These are phyloP conservation scores for Amaranthus palmeri DNA, from an alignment of 148 eudicot genomes.

Conservation along the genomic window DNA sequence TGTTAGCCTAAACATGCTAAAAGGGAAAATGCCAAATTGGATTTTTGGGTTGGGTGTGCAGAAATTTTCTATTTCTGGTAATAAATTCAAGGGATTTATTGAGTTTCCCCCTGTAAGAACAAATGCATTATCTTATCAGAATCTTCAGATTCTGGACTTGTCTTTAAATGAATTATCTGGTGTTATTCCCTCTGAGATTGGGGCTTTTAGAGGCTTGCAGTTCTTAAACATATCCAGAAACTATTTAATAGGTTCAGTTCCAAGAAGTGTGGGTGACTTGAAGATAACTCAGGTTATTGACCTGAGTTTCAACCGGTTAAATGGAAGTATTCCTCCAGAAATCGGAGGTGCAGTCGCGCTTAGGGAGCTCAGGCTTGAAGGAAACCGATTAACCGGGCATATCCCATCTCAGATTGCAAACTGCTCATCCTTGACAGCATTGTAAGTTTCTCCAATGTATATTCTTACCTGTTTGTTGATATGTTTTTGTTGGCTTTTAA, in stretches of 20 bases:
- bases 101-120: slow-evolving; percentile 29
- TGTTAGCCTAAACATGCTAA: slow-evolving; percentile 52
- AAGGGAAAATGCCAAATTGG: slow-evolving; percentile 67
- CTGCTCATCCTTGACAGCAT: slow-evolving; percentile 57
- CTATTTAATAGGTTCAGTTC: slow-evolving; percentile 48
- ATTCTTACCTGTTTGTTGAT: not conserved
- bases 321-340: slow-evolving; percentile 60
- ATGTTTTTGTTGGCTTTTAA: not conserved
- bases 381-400: slow-evolving; percentile 46
- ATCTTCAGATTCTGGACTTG: slow-evolving; percentile 55
- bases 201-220: slow-evolving; percentile 46
- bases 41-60: slow-evolving; percentile 49
- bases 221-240: slow-evolving; percentile 60
- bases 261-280: slow-evolving; percentile 52
- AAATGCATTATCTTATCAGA: slow-evolving; percentile 33
- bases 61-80: slow-evolving; percentile 46
- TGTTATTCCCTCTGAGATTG: slow-evolving; percentile 42
- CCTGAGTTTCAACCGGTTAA: slow-evolving; percentile 58
- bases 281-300: slow-evolving; percentile 45
- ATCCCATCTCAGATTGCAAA: slow-evolving; percentile 61
- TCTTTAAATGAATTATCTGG: slow-evolving; percentile 62
- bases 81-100: slow-evolving; percentile 50
- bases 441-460: slow-evolving; percentile 48
- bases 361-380: slow-evolving; percentile 47
- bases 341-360: slow-evolving; percentile 51